Conservation (phyloP, 768 basidiomycete species). For the Collybia mongolica region DNA sequence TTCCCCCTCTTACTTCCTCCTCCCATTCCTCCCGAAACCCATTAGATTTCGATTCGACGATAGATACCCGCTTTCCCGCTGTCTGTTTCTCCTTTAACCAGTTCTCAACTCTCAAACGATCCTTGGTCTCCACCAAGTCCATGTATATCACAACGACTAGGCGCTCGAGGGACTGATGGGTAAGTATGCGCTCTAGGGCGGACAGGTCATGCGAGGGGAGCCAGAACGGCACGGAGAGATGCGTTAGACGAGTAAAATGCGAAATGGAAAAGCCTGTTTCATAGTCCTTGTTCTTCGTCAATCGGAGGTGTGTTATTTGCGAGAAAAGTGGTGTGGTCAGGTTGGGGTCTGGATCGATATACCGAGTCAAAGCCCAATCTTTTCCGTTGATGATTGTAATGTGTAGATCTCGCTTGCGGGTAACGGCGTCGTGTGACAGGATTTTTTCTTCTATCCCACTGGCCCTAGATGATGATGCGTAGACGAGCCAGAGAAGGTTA, state of each 20-base stretch:
- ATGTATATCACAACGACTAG: conserved; percentile 18
- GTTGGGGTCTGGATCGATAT: neutral
- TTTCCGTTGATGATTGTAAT: conserved; percentile 12
- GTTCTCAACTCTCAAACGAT: too few relatives aligned
- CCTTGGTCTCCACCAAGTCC: conserved; percentile 7
- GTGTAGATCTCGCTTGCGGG: conserved; percentile 10
- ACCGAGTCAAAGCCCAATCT: conserved; percentile 9
- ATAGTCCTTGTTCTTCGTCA: conserved; percentile 14
- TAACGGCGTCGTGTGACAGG: neutral
- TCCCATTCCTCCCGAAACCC: conserved; percentile 22
- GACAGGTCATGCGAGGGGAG: neutral
- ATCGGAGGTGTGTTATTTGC: conserved; percentile 19
- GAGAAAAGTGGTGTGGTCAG: conserved; percentile 13
- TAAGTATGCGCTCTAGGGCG: conserved; percentile 5
- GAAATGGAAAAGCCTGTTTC: conserved; percentile 4
- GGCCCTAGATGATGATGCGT: conserved; percentile 7
- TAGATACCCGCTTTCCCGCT: conserved; percentile 6
- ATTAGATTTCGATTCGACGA: conserved; percentile 7
- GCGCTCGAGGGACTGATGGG: conserved; percentile 9
- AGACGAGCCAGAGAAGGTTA: conserved; percentile 19
- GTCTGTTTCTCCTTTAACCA: too few relatives aligned
- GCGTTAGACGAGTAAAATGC: too few relatives aligned
- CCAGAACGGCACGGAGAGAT: too few relatives aligned
- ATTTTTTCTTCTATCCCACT: too few relatives aligned
- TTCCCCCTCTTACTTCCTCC: conserved; percentile 22